Conservation (phyloP, 176 grass and related monocot species). For the Avena eriantha region DNA sequence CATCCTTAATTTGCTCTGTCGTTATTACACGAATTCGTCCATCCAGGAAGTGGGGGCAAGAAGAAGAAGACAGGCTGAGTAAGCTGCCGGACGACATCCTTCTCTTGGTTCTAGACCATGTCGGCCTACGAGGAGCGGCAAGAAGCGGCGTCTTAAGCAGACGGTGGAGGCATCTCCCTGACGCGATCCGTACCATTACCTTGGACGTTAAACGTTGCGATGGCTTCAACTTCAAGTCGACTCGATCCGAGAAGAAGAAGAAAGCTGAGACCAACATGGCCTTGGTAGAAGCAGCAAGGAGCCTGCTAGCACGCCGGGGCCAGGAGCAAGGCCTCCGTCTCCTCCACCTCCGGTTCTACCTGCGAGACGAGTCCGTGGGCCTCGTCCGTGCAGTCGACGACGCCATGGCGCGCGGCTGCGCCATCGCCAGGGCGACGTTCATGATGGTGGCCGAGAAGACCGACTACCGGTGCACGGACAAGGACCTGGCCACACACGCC, state of each 20-base stretch:
- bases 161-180: constrained; percentile 34
- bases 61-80: constrained; percentile 7
- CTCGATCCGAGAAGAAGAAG: not conserved
- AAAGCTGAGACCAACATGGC: not conserved
- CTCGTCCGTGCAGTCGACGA: not conserved
- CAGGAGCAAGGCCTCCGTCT: not conserved
- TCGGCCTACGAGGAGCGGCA: not conserved
- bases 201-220: not conserved
- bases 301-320: not conserved
- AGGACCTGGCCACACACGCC: not conserved
- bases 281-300: not conserved
- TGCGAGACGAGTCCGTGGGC: not conserved
- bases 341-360: not conserved
- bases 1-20: too few relatives aligned
- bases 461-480: not conserved
- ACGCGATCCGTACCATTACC: not conserved
- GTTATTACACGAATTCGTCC: not conserved
- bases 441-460: not conserved
- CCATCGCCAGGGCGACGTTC: not conserved
- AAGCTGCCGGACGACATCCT: constrained; percentile 16
- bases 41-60: not conserved
- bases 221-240: not conserved
- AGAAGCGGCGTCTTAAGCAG: constrained; percentile 18
- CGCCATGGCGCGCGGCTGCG: not conserved
- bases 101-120: not conserved